phyloP scores from a whole-genome alignment of 768 basidiomycete genomes.

The Hericium erinaceus region DNA sequence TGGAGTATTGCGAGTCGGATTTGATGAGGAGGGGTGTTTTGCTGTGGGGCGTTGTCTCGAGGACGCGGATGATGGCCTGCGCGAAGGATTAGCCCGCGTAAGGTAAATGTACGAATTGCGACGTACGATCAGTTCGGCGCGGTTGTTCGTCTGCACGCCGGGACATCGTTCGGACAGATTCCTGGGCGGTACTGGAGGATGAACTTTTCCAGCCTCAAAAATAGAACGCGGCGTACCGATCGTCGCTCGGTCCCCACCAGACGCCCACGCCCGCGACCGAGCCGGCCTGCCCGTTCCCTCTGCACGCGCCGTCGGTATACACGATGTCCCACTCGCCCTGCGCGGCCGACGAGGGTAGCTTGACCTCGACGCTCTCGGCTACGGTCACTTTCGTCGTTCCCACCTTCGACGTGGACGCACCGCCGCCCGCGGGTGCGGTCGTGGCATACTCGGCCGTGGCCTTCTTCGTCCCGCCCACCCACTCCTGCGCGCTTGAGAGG shows the following conservation, averaged over 20 bases:
- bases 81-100: neutral
- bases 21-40: conserved; percentile 60
- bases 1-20: conserved; percentile 81
- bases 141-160: conserved; percentile 77
- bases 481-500: conserved; percentile 48
- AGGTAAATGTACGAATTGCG: neutral
- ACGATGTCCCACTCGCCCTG: conserved; percentile 36
- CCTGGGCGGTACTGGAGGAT: conserved; percentile 26
- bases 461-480: conserved; percentile 22
- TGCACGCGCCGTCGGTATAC: conserved; percentile 84
- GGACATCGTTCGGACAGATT: conserved; percentile 80
- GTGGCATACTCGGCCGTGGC: neutral
- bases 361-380: neutral
- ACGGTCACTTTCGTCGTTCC: conserved; percentile 1
- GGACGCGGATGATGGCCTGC: conserved; percentile 75
- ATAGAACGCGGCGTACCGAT: conserved; percentile 33
- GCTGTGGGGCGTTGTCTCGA: conserved; percentile 60
- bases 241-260: conserved; percentile 71
- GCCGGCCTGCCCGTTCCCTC: conserved; percentile 62
- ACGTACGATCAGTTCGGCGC: conserved; percentile 80
- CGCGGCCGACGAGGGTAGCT: neutral
- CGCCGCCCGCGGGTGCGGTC: neutral
- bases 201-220: neutral
- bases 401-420: neutral
- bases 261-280: conserved; percentile 80